Conservation (phyloP, 345 rosid genomes). For the Populus deltoides region DNA sequence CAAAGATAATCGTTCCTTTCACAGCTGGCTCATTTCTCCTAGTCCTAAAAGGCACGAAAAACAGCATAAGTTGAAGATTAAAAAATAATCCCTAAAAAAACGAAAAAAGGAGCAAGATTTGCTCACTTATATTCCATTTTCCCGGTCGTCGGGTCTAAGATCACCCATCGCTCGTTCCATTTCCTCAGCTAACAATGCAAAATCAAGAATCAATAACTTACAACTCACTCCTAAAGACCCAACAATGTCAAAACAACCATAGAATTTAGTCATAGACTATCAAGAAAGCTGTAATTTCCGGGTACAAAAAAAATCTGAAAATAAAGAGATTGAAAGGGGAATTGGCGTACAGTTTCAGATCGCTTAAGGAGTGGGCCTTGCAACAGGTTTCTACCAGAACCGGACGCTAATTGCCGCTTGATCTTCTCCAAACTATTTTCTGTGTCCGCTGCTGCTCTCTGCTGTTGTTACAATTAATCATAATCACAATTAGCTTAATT, state of each 20-base stretch:
- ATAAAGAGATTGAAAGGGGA: neutral
- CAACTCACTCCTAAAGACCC: neutral
- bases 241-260: neutral
- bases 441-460: constrained; percentile 47
- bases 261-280: neutral
- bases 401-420: constrained; percentile 90
- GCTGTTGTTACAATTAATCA: constrained; percentile 20
- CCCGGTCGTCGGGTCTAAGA: constrained; percentile 93
- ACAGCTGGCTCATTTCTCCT: constrained; percentile 82
- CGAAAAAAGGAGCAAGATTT: neutral
- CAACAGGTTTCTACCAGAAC: constrained; percentile 81
- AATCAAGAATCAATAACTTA: neutral
- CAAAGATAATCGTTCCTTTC: constrained; percentile 76
- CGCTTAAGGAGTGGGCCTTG: constrained; percentile 99
- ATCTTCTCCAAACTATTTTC: constrained; percentile 92
- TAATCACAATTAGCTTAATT: constrained; percentile 1
- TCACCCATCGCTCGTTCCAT: constrained; percentile 99
- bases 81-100: neutral
- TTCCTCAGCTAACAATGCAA: constrained; percentile 61
- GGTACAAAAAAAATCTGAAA: neutral
- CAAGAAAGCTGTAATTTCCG: neutral
- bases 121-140: constrained; percentile 94
- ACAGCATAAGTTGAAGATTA: neutral
- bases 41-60: constrained; percentile 49
- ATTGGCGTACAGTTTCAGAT: constrained; percentile 75